Base-by-base conservation (phyloP, 495 filamentous ascomycete species). In the Aspergillus heteromorphus region DNA sequence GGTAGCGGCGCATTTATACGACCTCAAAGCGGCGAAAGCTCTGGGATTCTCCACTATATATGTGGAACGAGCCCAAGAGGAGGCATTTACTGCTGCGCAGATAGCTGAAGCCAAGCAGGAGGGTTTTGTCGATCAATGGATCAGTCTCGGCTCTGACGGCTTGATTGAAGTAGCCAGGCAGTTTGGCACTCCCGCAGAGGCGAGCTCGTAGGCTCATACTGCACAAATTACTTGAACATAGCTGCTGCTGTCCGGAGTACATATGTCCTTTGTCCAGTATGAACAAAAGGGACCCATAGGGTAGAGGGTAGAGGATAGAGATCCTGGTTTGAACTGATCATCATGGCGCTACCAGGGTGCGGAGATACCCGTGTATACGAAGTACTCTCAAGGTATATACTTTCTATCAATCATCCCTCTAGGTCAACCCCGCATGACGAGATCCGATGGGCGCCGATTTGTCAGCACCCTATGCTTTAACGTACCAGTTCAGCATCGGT, bases 1-100 rank as follows among this genome's bases (percentile, higher is more conserved):
- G 81, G 88, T 91, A n/a, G 88, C 89, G 13, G 81, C 88, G 38
- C 89, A 95, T 69, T 64, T 91, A 45, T 60, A 55, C 11, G 88
- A 92, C 62, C 61, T 92, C 55, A 75, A 80, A 45, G 87, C 80
- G 0, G 89, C 87, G 11, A 83, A 83, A 63, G 63, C 54, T 10
- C 73, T 70, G 40, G 89, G 88, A 0, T 72, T 91, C 45, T 71
- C 78, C 63, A 87, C 85, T 0, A 77, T 95, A 34, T 93, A 89
- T 70, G 83, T 92, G n/a, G 87, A 87, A 71, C 71, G 87, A 50
- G 65, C 68, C 13, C 55, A 64, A 30, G 89, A 92, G 67, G 87
- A 90, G 68, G 67, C 68, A n/a, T 84, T 80, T 79, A 56, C 58
- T 14, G 20, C 51, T 10, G 81, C 83, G 2, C 67, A 79, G 60